Percentiles rank a stretch among this genome's conserved stretches.
phyloP scores from a whole-genome alignment of 257 asterid genomes.

The Euphrasia confusa region DNA sequence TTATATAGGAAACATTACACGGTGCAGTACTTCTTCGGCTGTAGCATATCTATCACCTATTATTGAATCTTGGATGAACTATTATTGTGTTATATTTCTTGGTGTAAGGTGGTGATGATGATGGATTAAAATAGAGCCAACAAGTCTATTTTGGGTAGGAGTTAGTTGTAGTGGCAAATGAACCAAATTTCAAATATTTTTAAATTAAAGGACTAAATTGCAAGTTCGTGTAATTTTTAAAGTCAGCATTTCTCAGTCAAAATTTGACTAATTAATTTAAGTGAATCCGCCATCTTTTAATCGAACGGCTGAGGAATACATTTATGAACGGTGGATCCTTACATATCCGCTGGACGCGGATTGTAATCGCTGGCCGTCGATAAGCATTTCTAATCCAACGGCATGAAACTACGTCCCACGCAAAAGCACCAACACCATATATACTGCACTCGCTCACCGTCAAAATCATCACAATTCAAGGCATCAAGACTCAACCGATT shows the following conservation, averaged over 20 bases:
- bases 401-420: not conserved
- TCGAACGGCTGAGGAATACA: not conserved
- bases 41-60: too few species aligned
- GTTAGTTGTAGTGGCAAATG: not conserved
- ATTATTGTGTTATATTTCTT: constrained; percentile 6
- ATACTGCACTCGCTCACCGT: not conserved
- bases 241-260: too few species aligned
- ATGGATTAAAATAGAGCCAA: not conserved
- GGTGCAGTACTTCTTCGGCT: not conserved
- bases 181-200: too few species aligned
- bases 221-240: too few species aligned
- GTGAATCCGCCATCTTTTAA: not conserved
- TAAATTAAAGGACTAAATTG: too few species aligned
- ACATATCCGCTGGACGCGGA: not conserved
- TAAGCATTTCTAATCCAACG: not conserved
- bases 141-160: not conserved
- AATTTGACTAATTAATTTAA: too few species aligned
- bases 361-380: not conserved
- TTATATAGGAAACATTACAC: not conserved
- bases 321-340: not conserved
- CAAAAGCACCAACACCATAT: not conserved
- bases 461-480: not conserved
- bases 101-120: constrained; percentile 18
- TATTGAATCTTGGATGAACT: constrained; percentile 10
- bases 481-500: not conserved